Evolutionary conservation across 2,329 filamentous ascomycete species (phyloP).

Genomic region (Fusarium anguioides): DNA sequence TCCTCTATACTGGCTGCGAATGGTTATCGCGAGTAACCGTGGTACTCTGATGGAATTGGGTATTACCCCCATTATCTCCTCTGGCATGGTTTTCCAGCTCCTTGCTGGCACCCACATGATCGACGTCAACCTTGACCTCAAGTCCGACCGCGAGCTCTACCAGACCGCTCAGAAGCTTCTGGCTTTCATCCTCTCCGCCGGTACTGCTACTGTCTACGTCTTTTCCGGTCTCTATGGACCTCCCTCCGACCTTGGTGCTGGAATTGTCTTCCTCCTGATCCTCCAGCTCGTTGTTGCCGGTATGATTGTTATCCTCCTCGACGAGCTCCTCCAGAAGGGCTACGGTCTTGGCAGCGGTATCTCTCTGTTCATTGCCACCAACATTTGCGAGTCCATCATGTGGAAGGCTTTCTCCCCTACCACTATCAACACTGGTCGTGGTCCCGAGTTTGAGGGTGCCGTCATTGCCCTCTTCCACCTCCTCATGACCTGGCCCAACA

Average conservation of each 20-base stretch:
- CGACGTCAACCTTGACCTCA: conserved; percentile 99
- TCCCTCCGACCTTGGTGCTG: conserved; percentile 94
- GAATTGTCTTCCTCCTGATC: conserved; percentile 97
- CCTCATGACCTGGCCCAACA: conserved; percentile 98
- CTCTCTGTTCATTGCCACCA: conserved; percentile 99
- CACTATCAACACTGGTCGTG: conserved; percentile 98
- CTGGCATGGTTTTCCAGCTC: conserved; percentile 99
- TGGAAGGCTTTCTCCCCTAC: conserved; percentile 99
- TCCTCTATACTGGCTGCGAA: conserved; percentile 98
- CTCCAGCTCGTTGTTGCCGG: conserved; percentile 98
- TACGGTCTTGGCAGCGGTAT: conserved; percentile 99
- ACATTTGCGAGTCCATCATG: conserved; percentile 99
- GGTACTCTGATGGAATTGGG: conserved; percentile 96
- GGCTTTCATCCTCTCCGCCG: conserved; percentile 96
- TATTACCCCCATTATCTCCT: conserved; percentile 99
- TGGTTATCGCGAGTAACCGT: conserved; percentile 99
- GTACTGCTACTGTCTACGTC: conserved; percentile 97
- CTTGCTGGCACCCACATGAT: conserved; percentile 99
- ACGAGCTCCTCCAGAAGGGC: conserved; percentile 99
- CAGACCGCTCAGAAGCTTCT: conserved; percentile 99
- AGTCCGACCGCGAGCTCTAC: conserved; percentile 99
- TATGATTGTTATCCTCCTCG: conserved; percentile 98
- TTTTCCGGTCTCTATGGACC: conserved; percentile 98
- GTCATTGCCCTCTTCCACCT: conserved; percentile 98
- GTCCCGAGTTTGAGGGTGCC: conserved; percentile 98